Conservation (phyloP, 164 flowering plant genomes). For the Tetracentron sinense region DNA sequence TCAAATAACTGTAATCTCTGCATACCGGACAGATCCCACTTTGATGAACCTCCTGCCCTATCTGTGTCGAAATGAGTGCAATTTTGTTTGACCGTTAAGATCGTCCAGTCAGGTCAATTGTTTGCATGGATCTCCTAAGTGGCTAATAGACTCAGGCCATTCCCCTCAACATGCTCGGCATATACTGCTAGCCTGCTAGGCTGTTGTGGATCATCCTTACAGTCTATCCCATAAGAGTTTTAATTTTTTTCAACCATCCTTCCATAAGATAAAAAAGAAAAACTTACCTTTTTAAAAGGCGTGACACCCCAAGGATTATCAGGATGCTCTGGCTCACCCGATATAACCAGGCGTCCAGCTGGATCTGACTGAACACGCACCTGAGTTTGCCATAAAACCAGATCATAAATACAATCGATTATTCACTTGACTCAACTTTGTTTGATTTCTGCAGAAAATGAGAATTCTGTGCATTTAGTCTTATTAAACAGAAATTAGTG, state of each 20-base stretch:
- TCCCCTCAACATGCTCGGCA: background rate
- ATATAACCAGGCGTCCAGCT: slow-evolving; percentile 82
- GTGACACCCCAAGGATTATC: slow-evolving; percentile 98
- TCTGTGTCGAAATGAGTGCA: background rate
- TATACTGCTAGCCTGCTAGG: too few species aligned
- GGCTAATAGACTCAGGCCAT: background rate
- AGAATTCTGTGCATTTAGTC: too few species aligned
- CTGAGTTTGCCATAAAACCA: slow-evolving; percentile 30
- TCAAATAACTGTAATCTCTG: background rate
- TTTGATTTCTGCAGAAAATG: too few species aligned
- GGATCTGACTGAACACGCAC: slow-evolving; percentile 96
- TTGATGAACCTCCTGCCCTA: too few species aligned
- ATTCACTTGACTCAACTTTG: too few species aligned
- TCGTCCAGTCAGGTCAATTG: background rate
- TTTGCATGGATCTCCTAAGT: background rate
- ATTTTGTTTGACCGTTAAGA: too few species aligned
- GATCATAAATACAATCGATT: too few species aligned
- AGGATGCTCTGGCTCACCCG: slow-evolving; percentile 83
- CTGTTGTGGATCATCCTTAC: too few species aligned
- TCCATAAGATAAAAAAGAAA: background rate
- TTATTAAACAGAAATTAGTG: too few species aligned
- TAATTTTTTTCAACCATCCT: too few species aligned
- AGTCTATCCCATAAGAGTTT: too few species aligned
- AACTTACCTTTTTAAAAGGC: slow-evolving; percentile 77
- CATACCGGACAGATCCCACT: too few species aligned